Conservation (phyloP, 352 stramenopile species). For the Vaucheria bursata region DNA sequence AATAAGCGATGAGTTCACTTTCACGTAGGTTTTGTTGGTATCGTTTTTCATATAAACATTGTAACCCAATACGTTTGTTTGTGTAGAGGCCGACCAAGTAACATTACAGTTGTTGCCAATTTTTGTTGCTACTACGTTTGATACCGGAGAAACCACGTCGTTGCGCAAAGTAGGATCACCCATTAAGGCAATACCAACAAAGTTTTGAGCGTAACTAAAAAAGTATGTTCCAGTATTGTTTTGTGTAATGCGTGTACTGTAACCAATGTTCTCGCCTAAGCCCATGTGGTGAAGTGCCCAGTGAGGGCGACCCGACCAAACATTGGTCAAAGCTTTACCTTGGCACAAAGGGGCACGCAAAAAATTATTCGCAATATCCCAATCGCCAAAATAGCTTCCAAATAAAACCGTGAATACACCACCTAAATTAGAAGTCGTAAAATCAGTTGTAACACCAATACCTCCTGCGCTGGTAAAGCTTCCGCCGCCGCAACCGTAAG, state of each 20-base stretch:
- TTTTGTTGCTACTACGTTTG: background rate
- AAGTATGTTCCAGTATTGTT: background rate
- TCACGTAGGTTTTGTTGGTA: background rate
- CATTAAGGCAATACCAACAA: background rate
- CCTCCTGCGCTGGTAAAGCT: background rate
- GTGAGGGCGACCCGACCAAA: background rate
- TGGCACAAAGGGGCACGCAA: background rate
- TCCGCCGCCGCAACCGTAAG: background rate
- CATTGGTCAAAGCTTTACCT: background rate
- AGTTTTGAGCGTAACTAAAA: background rate
- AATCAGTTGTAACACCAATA: background rate
- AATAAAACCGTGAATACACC: background rate
- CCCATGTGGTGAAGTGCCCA: background rate
- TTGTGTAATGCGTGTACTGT: background rate
- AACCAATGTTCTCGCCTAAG: background rate
- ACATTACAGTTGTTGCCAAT: background rate
- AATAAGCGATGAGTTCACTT: background rate
- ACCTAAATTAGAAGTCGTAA: background rate
- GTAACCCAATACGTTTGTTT: background rate
- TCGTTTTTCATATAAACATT: background rate
- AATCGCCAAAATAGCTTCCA: slow-evolving; percentile 4
- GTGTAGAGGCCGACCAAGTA: background rate
- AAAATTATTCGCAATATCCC: background rate
- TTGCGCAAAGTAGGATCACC: background rate
- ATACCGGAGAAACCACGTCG: background rate